Conservation (phyloP, 2,329 filamentous ascomycete genomes). For the Cladorrhinum sp. region DNA sequence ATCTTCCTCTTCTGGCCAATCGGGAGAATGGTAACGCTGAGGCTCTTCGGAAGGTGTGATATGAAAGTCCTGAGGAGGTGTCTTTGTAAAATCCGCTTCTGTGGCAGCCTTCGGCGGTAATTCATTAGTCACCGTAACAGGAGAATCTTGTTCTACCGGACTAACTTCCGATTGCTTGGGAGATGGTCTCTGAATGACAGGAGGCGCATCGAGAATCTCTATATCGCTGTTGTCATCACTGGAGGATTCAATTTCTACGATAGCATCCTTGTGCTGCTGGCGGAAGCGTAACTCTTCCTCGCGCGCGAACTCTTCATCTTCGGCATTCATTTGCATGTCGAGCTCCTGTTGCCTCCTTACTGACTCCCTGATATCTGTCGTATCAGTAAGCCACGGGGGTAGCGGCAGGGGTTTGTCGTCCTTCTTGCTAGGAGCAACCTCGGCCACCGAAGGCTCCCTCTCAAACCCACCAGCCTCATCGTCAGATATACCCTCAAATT, state of each 20-base stretch:
- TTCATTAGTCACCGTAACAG: neutral
- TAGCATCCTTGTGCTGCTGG: slow-evolving; percentile 43
- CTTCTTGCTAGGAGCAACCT: slow-evolving; percentile 32
- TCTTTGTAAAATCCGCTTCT: neutral
- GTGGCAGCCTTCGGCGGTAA: neutral
- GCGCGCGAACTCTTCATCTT: slow-evolving; percentile 55
- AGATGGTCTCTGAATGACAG: slow-evolving; percentile 28
- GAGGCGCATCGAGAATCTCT: slow-evolving; percentile 53
- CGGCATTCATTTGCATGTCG: slow-evolving; percentile 61
- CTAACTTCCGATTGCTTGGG: slow-evolving; percentile 13
- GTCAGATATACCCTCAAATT: slow-evolving; percentile 34
- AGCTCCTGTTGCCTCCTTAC: slow-evolving; percentile 56
- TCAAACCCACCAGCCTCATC: slow-evolving; percentile 67
- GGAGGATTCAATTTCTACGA: slow-evolving; percentile 63
- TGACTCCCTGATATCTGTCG: slow-evolving; percentile 64
- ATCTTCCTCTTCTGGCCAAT: slow-evolving; percentile 14
- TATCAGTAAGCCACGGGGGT: slow-evolving; percentile 71
- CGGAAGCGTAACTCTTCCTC: slow-evolving; percentile 52
- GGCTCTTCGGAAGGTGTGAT: neutral
- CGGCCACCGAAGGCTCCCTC: slow-evolving; percentile 36
- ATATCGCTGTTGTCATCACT: slow-evolving; percentile 57
- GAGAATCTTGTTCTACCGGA: neutral
- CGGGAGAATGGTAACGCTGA: neutral
- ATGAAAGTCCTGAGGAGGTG: neutral
- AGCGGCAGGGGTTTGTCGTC: slow-evolving; percentile 55